phyloP scores from a whole-genome alignment of 2,329 filamentous ascomycete genomes.

The Nothomitra cinnamomea region DNA sequence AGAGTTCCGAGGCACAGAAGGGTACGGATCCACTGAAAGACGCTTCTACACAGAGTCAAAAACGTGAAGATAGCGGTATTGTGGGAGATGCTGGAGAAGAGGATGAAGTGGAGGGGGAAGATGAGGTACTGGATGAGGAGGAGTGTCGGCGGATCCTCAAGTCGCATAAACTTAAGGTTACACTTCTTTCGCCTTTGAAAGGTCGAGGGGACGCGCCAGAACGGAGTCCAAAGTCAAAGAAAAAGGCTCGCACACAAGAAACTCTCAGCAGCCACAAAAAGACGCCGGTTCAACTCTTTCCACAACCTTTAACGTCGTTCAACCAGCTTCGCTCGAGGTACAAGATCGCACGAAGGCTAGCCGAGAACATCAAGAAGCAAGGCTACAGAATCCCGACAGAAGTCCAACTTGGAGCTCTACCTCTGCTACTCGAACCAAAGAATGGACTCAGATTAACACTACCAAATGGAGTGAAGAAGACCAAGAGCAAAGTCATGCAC shows the following conservation, averaged over 20 bases:
- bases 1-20: neutral
- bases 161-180: conserved; percentile 72
- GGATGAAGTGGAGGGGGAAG: neutral
- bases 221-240: conserved; percentile 16
- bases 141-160: conserved; percentile 59
- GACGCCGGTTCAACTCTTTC: conserved; percentile 42
- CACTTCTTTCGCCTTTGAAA: conserved; percentile 43
- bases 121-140: conserved; percentile 38
- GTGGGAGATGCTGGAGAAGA: neutral
- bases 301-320: conserved; percentile 67
- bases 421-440: conserved; percentile 46
- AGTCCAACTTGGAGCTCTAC: conserved; percentile 76
- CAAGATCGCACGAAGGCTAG: conserved; percentile 54
- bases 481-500: conserved; percentile 35
- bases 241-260: conserved; percentile 27
- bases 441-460: conserved; percentile 12
- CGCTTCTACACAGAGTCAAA: neutral
- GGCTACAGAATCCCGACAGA: conserved; percentile 81
- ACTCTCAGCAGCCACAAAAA: conserved; percentile 33
- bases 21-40: neutral
- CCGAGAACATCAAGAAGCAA: conserved; percentile 66
- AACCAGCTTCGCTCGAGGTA: conserved; percentile 52
- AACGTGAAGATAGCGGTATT: neutral
- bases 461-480: conserved; percentile 1
- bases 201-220: conserved; percentile 16